These are phyloP conservation scores for Niebla homalea DNA, from an alignment of 495 filamentous ascomycete species.

Conservation along the genomic window DNA sequence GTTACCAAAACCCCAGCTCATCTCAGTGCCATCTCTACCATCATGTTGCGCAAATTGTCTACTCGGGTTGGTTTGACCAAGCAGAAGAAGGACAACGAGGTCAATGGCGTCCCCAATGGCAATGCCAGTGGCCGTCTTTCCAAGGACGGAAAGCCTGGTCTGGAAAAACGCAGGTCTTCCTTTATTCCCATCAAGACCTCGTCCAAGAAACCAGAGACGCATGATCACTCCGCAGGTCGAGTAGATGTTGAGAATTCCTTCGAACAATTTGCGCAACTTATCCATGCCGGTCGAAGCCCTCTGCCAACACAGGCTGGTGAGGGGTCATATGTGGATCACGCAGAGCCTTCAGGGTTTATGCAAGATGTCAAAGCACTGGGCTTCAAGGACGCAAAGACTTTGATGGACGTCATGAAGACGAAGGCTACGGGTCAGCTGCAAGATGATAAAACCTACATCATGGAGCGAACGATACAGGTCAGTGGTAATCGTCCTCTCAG, in stretches of 20 bases:
- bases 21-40: background rate
- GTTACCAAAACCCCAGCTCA: background rate
- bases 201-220: slow-evolving; percentile 20
- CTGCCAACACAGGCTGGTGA: slow-evolving; percentile 53
- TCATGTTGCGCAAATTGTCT: slow-evolving; percentile 34
- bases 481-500: background rate
- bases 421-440: slow-evolving; percentile 41
- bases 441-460: slow-evolving; percentile 63
- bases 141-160: slow-evolving; percentile 17
- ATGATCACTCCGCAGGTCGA: slow-evolving; percentile 25
- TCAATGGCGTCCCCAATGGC: slow-evolving; percentile 8
- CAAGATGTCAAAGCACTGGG: slow-evolving; percentile 51
- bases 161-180: slow-evolving; percentile 11
- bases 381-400: slow-evolving; percentile 42
- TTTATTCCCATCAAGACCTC: slow-evolving; percentile 20
- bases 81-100: slow-evolving; percentile 24
- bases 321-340: slow-evolving; percentile 40
- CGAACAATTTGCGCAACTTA: slow-evolving; percentile 47
- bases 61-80: slow-evolving; percentile 39
- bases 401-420: slow-evolving; percentile 38
- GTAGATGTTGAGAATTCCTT: slow-evolving; percentile 38
- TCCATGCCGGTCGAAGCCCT: slow-evolving; percentile 51
- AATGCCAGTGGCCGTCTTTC: slow-evolving; percentile 6
- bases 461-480: slow-evolving; percentile 37
- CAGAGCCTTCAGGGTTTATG: slow-evolving; percentile 42